phyloP scores from a whole-genome alignment of 1,284 basidiomycete species.

The Irpex lacteus region DNA sequence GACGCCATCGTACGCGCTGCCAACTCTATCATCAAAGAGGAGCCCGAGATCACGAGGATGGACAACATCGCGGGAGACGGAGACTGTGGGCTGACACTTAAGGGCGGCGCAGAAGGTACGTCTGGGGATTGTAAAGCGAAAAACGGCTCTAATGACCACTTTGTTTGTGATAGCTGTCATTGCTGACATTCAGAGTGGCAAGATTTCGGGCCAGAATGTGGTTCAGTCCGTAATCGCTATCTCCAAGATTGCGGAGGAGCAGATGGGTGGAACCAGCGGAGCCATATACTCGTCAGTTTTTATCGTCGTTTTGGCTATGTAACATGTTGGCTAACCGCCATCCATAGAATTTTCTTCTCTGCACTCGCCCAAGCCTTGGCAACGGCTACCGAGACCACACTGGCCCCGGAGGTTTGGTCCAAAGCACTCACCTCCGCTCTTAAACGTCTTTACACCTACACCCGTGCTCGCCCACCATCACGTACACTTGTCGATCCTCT shows the following conservation, averaged over 20 bases:
- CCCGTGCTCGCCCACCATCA: slow-evolving; percentile 84
- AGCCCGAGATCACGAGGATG: slow-evolving; percentile 87
- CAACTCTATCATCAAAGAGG: slow-evolving; percentile 69
- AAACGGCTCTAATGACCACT: background rate
- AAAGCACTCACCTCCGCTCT: slow-evolving; percentile 62
- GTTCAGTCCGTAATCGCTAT: slow-evolving; percentile 65
- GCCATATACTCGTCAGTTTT: slow-evolving; percentile 80
- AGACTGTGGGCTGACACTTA: slow-evolving; percentile 84
- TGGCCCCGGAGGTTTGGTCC: slow-evolving; percentile 61
- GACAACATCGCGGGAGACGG: slow-evolving; percentile 79
- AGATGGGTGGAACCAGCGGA: slow-evolving; percentile 92
- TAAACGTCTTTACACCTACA: slow-evolving; percentile 80
- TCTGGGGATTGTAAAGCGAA: background rate
- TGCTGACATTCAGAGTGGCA: slow-evolving; percentile 42
- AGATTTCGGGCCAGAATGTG: slow-evolving; percentile 60
- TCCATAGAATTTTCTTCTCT: slow-evolving; percentile 81
- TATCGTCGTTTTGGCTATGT: background rate
- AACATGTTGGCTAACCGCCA: background rate
- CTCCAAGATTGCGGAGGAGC: slow-evolving; percentile 74
- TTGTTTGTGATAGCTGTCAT: slow-evolving; percentile 45
- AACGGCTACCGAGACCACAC: slow-evolving; percentile 29
- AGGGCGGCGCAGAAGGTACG: slow-evolving; percentile 59
- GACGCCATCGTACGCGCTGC: slow-evolving; percentile 63
- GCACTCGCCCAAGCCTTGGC: slow-evolving; percentile 70
- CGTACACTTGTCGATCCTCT: slow-evolving; percentile 92